Evolutionary conservation across 257 asterid species (phyloP).

Genomic region (Nicotiana benthamiana): DNA sequence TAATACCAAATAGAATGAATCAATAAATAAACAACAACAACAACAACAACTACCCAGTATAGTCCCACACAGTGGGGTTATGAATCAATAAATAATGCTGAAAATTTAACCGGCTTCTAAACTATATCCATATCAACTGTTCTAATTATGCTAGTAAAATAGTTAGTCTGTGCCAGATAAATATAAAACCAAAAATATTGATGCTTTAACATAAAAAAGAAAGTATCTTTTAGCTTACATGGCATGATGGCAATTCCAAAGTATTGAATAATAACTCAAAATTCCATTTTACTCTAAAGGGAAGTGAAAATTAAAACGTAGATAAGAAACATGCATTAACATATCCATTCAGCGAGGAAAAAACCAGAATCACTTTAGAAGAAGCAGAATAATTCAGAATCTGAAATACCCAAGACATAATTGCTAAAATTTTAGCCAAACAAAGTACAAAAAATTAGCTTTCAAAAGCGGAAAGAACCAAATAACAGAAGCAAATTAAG

Average conservation of each 20-base stretch:
- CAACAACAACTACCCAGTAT: no score
- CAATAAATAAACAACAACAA: neutral
- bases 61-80: no score
- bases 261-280: neutral
- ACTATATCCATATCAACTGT: neutral
- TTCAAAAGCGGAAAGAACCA: neutral
- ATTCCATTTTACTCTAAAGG: neutral
- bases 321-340: neutral
- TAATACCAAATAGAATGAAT: conserved; percentile 10
- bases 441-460: neutral
- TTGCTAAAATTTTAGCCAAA: neutral
- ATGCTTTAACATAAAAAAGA: neutral
- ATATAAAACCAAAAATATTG: neutral
- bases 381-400: neutral
- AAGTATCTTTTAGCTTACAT: neutral
- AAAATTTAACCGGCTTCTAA: neutral
- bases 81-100: neutral
- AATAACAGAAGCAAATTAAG: neutral
- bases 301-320: neutral
- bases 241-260: neutral
- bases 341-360: neutral
- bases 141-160: neutral
- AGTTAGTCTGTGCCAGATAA: neutral
- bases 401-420: neutral
- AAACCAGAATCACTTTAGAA: neutral